These are phyloP conservation scores for Periconia digitata DNA, from an alignment of 2,329 filamentous ascomycete genomes.

Conservation along the genomic window DNA sequence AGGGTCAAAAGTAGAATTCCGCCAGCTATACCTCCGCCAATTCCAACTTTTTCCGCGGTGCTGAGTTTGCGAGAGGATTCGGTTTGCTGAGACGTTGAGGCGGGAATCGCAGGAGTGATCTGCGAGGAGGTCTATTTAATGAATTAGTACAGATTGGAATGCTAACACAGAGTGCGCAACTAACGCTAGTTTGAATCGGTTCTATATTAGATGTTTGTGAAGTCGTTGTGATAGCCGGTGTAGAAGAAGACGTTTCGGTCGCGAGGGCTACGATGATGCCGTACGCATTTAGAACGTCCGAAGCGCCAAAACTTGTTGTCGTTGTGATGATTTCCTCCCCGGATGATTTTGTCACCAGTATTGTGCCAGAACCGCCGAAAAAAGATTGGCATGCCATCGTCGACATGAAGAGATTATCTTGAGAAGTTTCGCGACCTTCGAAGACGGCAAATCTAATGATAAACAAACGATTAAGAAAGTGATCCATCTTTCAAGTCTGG, in stretches of 20 bases:
- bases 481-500: background rate
- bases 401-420: background rate
- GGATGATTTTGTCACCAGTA: background rate
- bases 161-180: background rate
- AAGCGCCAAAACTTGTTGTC: background rate
- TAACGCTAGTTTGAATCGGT: background rate
- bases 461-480: background rate
- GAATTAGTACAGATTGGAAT: no score
- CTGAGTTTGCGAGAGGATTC: background rate
- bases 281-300: background rate
- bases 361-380: background rate
- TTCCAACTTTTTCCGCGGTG: background rate
- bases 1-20: background rate
- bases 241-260: background rate
- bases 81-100: background rate
- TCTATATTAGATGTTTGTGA: background rate
- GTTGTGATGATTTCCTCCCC: background rate
- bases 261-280: background rate
- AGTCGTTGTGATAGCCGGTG: no score
- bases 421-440: background rate
- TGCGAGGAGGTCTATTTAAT: no score
- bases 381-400: background rate
- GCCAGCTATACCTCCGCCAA: background rate
- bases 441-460: background rate
- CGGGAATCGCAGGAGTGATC: background rate